phyloP scores from a whole-genome alignment of 768 basidiomycete species.

The Lentinula aciculospora region DNA sequence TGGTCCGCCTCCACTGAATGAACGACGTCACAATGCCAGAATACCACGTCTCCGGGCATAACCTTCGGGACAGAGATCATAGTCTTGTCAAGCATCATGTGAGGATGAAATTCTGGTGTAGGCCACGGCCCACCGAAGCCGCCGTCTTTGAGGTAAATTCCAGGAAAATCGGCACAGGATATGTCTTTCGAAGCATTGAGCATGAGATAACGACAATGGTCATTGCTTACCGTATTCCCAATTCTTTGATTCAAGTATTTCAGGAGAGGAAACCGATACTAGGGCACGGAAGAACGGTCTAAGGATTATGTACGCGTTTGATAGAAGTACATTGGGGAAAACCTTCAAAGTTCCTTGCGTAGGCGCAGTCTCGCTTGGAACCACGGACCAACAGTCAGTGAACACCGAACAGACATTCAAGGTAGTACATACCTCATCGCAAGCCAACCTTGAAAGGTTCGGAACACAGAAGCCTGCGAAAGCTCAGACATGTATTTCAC shows the following conservation, averaged over 20 bases:
- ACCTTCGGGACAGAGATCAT: constrained; percentile 63
- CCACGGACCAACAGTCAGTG: background rate
- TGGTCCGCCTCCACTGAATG: constrained; percentile 31
- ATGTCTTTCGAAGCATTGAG: constrained; percentile 28
- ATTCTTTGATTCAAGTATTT: constrained; percentile 41
- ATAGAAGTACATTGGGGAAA: constrained; percentile 59
- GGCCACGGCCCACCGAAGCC: constrained; percentile 41
- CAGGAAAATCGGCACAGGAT: constrained; percentile 45
- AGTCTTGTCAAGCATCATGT: constrained; percentile 46
- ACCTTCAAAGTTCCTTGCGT: constrained; percentile 65
- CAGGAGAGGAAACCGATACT: constrained; percentile 31
- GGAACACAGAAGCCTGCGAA: constrained; percentile 40
- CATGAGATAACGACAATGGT: background rate
- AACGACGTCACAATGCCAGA: constrained; percentile 50
- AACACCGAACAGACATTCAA: background rate
- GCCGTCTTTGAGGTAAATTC: constrained; percentile 33
- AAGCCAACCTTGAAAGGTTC: constrained; percentile 77
- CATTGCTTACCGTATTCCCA: constrained; percentile 43
- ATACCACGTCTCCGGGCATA: constrained; percentile 61
- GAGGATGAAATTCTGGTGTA: constrained; percentile 30
- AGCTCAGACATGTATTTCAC: background rate
- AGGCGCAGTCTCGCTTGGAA: constrained; percentile 56
- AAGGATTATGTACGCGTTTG: constrained; percentile 68
- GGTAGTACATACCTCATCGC: constrained; percentile 47
- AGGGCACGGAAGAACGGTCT: constrained; percentile 71